phyloP scores from a whole-genome alignment of 2,329 filamentous ascomycete species.

The Ceratocystis diversiconidia region DNA sequence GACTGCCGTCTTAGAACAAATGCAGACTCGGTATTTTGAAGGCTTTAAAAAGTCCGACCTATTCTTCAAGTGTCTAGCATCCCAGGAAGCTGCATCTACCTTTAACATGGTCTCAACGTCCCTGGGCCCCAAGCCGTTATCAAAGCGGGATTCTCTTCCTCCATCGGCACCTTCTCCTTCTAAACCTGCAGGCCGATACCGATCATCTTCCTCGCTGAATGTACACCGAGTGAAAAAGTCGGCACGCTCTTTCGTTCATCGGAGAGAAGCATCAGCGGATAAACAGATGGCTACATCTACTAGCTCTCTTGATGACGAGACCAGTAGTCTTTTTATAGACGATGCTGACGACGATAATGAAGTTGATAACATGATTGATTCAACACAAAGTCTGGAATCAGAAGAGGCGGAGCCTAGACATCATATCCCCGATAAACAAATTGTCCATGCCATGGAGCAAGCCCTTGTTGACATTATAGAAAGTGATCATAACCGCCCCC shows the following conservation, averaged over 20 bases:
- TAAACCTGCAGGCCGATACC: constrained; percentile 10
- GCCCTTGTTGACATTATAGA: constrained; percentile 88
- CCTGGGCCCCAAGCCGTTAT: neutral
- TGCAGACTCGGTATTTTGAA: constrained; percentile 67
- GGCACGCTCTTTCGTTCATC: constrained; percentile 28
- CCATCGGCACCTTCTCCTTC: neutral
- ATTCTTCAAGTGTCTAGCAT: constrained; percentile 89
- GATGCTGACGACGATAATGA: constrained; percentile 70
- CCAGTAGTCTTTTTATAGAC: constrained; percentile 48
- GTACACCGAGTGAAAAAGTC: constrained; percentile 27
- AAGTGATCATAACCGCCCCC: constrained; percentile 41
- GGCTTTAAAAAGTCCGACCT: constrained; percentile 85
- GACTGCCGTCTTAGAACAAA: constrained; percentile 66
- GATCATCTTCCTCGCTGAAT: constrained; percentile 27
- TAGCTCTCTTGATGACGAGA: constrained; percentile 43
- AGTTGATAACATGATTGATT: constrained; percentile 53
- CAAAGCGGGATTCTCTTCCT: neutral
- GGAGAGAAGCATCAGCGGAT: constrained; percentile 23
- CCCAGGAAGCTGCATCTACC: constrained; percentile 53
- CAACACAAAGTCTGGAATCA: constrained; percentile 65
- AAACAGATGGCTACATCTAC: constrained; percentile 14
- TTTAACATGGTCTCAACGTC: neutral
- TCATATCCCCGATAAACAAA: constrained; percentile 53
- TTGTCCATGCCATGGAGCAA: constrained; percentile 85
- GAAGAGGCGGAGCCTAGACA: constrained; percentile 42